Evolutionary conservation across 257 asterid genomes (phyloP).

Genomic region (Fraxinus americana): DNA sequence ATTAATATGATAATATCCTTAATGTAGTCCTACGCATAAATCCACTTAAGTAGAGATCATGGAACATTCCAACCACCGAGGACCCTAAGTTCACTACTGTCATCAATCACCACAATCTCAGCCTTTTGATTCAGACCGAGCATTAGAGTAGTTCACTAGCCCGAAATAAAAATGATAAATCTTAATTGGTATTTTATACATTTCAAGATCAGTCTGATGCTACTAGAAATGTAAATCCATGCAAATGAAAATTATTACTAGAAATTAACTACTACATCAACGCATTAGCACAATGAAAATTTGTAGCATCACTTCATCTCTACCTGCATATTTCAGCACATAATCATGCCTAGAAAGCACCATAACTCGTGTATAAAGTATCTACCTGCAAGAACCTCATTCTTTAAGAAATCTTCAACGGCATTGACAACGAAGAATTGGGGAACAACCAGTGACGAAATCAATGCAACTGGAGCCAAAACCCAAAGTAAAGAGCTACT

Average conservation of each 20-base stretch:
- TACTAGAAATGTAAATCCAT: no score
- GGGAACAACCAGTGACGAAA: slow-evolving; percentile 65
- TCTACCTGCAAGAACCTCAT: slow-evolving; percentile 65
- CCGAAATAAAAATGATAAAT: background rate
- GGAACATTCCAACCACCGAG: no score
- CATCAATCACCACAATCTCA: background rate
- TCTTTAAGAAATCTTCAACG: slow-evolving; percentile 59
- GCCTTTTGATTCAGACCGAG: background rate
- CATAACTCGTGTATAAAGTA: slow-evolving; percentile 5
- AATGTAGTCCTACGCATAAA: no score
- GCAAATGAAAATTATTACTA: background rate
- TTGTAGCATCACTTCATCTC: background rate
- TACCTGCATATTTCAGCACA: background rate
- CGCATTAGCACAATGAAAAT: background rate
- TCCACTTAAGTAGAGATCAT: no score
- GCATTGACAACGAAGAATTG: slow-evolving; percentile 55
- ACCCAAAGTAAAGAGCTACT: slow-evolving; percentile 72
- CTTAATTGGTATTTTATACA: no score
- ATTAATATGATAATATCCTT: background rate
- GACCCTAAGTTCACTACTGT: no score
- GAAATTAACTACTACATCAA: background rate
- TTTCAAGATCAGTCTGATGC: background rate
- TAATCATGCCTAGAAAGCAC: background rate
- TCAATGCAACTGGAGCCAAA: slow-evolving; percentile 79
- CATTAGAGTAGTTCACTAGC: no score